These are phyloP conservation scores for Leptodermis oblonga DNA, from an alignment of 257 asterid species.

Conservation along the genomic window DNA sequence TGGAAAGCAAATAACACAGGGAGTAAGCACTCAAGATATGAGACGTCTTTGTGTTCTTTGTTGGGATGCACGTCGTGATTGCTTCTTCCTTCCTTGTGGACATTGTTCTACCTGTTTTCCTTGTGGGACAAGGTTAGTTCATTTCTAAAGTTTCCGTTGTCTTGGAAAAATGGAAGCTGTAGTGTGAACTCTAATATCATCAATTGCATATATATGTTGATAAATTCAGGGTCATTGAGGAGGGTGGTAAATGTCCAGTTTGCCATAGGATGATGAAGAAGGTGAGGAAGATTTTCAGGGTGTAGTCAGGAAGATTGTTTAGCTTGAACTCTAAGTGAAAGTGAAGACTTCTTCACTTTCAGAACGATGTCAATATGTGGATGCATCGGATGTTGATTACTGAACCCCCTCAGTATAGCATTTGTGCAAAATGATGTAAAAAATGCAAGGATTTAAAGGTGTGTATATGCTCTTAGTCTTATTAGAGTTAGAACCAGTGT, in stretches of 20 bases:
- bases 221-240: slow-evolving; percentile 19
- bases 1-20: slow-evolving; percentile 13
- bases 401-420: neutral
- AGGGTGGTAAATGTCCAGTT: slow-evolving; percentile 18
- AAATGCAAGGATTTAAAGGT: neutral
- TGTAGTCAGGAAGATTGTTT: slow-evolving; percentile 4
- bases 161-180: neutral
- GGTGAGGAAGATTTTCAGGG: slow-evolving; percentile 18
- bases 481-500: neutral
- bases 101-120: slow-evolving; percentile 25
- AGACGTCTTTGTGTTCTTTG: slow-evolving; percentile 15
- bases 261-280: slow-evolving; percentile 20
- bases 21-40: slow-evolving; percentile 14
- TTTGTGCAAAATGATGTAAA: neutral
- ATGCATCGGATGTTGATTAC: neutral
- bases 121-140: slow-evolving; percentile 22
- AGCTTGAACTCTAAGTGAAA: neutral
- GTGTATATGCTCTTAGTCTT: neutral
- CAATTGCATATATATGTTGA: neutral
- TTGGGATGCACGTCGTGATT: slow-evolving; percentile 21
- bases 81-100: slow-evolving; percentile 29
- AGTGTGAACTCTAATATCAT: neutral
- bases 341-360: neutral
- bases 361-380: neutral
- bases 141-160: neutral